Evolutionary conservation across 768 basidiomycete genomes (phyloP), one percentile per base, ranked within the genome.

Genomic region (Boletus huronensis): DNA sequence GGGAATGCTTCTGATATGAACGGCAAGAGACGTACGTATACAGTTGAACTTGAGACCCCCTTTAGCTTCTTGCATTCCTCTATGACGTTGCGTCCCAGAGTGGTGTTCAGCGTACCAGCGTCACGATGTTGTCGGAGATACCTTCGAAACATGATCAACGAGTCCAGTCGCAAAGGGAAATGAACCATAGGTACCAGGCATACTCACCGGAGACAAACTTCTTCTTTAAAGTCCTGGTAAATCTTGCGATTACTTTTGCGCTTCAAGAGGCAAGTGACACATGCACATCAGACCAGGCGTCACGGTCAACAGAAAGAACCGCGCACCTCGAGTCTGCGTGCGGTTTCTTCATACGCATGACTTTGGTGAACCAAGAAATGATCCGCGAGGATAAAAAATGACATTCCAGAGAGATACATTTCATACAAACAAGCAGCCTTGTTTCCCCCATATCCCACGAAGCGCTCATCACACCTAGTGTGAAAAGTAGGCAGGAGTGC

Each of bases 361-460:
- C 84, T 90, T 74, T 93, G 91, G 68, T 94, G 93, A 46, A 93
- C 83, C 56, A 95, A 75, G 64, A 94, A 95, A 69, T 95, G 90
- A 68, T 94, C 90, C 11, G 86, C 76, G 13, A 94, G 79, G 26
- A 95, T 89, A 65, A 86, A 90, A 70, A 84, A 93, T 23, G 84
- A 84, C 36, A 93, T 80, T 3, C 93, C 93, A 13, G 90, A 85
- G 7, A 95, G 75, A 72, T 91, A 92, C 82, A 95, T 90, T 68
- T 93, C 93, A 66, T 88, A 93, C 35, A 93, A 77, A 65, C 93
- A 94, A 10, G 93, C 92, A 2, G 93, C 93, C 69, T 95, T 95
- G 76, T 95, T 95, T 2, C 85, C 90, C 5, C 93, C 93, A 67
- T 94, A 94, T 2, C 93, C 93, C 43, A 93, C 79, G 64, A 95